Percentiles rank a stretch among this genome's conserved stretches.
Conservation (phyloP, 1,284 basidiomycete species). For the Trametes pubescens region DNA sequence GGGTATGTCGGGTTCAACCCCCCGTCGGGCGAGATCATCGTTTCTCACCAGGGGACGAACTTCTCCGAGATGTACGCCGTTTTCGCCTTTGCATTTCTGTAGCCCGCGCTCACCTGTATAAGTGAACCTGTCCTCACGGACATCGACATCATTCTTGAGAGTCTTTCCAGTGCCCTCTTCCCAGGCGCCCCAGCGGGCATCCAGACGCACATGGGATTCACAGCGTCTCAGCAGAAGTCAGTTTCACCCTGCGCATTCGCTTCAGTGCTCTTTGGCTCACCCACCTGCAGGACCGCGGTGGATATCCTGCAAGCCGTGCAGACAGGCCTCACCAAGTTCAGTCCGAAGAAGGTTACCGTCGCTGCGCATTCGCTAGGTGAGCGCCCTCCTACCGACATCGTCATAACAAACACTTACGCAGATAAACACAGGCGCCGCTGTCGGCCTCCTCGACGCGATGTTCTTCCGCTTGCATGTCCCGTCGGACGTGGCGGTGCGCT, state of each 20-base stretch:
- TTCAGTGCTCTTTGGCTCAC: no score
- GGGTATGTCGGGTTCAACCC: slow-evolving; percentile 59
- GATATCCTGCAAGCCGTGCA: slow-evolving; percentile 48
- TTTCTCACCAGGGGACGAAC: slow-evolving; percentile 59
- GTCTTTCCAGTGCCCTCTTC: slow-evolving; percentile 53
- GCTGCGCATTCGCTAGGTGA: slow-evolving; percentile 51
- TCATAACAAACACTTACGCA: no score
- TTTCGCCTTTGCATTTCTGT: not conserved
- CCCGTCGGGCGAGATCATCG: slow-evolving; percentile 53
- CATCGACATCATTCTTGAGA: slow-evolving; percentile 37
- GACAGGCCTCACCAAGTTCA: slow-evolving; percentile 38
- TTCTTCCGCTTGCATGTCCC: slow-evolving; percentile 54
- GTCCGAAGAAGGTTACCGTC: slow-evolving; percentile 42
- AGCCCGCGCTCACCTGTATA: not conserved
- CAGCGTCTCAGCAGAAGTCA: slow-evolving; percentile 57
- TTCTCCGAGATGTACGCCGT: not conserved
- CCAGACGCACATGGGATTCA: slow-evolving; percentile 65
- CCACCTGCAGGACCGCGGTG: slow-evolving; percentile 41
- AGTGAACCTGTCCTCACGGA: slow-evolving; percentile 45
- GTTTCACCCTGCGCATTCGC: not conserved
- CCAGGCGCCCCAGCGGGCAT: slow-evolving; percentile 58
- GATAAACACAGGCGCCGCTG: slow-evolving; percentile 47
- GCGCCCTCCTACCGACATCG: slow-evolving; percentile 20
- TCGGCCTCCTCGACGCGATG: slow-evolving; percentile 55
- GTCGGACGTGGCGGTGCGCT: slow-evolving; percentile 47